Evolutionary conservation across 495 filamentous ascomycete species (phyloP).

Genomic region (Parachaetomium inaequale): DNA sequence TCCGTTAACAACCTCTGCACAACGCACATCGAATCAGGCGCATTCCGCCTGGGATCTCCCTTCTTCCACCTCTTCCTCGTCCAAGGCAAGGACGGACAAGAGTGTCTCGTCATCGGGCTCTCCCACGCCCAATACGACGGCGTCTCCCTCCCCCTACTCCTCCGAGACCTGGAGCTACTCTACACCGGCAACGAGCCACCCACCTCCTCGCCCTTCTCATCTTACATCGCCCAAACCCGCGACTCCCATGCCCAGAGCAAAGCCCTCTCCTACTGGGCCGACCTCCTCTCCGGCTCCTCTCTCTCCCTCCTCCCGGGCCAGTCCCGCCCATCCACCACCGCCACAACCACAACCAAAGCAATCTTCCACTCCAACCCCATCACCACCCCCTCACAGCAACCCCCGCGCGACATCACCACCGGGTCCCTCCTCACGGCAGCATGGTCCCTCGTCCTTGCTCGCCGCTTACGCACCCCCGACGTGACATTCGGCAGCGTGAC

Average conservation of each 20-base stretch:
- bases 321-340: constrained; percentile 10
- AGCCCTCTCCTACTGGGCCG: constrained; percentile 55
- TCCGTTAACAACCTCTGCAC: constrained; percentile 47
- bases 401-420: constrained; percentile 51
- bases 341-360: constrained; percentile 32
- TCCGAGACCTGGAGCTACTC: constrained; percentile 43
- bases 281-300: constrained; percentile 50
- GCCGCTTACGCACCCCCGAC: constrained; percentile 45
- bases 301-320: constrained; percentile 44
- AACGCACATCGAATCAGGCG: constrained; percentile 50
- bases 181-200: constrained; percentile 27
- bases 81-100: constrained; percentile 41
- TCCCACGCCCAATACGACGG: constrained; percentile 77
- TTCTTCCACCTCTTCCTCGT: constrained; percentile 62
- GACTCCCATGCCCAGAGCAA: constrained; percentile 23
- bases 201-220: constrained; percentile 56
- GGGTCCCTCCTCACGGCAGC: constrained; percentile 58
- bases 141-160: constrained; percentile 60
- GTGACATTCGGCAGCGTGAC: constrained; percentile 61
- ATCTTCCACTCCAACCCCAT: constrained; percentile 27
- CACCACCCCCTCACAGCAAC: constrained; percentile 15
- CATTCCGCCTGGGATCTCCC: constrained; percentile 50
- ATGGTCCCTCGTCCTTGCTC: constrained; percentile 59
- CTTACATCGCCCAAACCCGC: constrained; percentile 52
- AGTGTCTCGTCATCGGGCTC: constrained; percentile 62